Base-by-base conservation (phyloP, 257 asterid genomes). In the Catharanthus roseus region DNA sequence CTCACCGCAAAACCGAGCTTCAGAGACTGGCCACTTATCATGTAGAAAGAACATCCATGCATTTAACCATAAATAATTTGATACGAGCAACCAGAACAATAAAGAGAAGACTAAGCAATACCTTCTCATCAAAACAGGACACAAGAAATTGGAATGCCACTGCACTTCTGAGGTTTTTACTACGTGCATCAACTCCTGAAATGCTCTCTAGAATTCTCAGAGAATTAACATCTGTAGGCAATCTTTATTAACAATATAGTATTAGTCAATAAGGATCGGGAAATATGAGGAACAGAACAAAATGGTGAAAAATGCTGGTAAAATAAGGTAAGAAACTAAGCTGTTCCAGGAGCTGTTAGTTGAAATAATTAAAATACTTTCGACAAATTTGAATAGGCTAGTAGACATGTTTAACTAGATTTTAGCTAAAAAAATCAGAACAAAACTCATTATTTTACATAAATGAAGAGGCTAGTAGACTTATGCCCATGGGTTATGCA, bases 201-300 rank as follows among this genome's bases (percentile, higher is more conserved):
- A 89, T 82, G 69, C 89, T 83, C 79, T 89, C 97, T 72, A 95
- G 90, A 69, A 82, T 81, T 80, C 92, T 83, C 89, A 95, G 80
- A 84, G 93, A 89, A 75, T 86, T 91, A 45, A 85, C 76, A 83
- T 91, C 90, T 63, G 80, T 78, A 49, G 96, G 90, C 75, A 87
- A 78, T 74, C 99, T 93, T 42, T 70, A 81, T 50, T 64, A 64
- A 33, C 50, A 70, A 75, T 23, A 80, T n/a, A 66, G 44, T 72
- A 61, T 69, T 47, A 28, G 67, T 79, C 70, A 63, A 42, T 33
- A 53, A 63, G 61, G 29, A 73, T 67, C 11, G 75, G 72, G 66
- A 18, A 28, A 70, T 44, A 70, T 18, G 33, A 47, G 39, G n/a
- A 5, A 56, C 61, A 29, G 66, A 63, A 39, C 24, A 28, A 61